Conservation (phyloP, 176 grass and related monocot genomes). For the Musa schizocarpa region DNA sequence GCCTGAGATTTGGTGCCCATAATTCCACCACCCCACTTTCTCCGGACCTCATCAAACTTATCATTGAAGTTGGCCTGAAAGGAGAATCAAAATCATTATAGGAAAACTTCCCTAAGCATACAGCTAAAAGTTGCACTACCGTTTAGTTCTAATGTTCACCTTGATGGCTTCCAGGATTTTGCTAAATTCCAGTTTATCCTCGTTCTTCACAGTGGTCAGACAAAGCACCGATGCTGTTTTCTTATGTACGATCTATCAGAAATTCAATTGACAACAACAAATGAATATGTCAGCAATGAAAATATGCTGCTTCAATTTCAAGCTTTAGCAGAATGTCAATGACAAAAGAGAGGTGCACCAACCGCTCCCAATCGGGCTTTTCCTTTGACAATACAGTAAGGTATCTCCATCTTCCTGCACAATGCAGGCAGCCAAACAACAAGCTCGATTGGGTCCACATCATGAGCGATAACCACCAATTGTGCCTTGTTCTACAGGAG, state of each 20-base stretch:
- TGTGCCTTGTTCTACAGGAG: conserved; percentile 53
- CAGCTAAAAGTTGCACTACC: not conserved
- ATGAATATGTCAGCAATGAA: too few species aligned
- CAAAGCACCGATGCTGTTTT: conserved; percentile 60
- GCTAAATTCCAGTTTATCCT: conserved; percentile 79
- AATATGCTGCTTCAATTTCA: not conserved
- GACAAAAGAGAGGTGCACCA: not conserved
- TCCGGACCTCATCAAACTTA: conserved; percentile 53
- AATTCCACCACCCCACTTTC: conserved; percentile 59
- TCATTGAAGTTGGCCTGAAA: conserved; percentile 53
- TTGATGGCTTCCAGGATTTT: conserved; percentile 75
- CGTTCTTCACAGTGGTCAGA: conserved; percentile 66
- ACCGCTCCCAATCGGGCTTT: conserved; percentile 63
- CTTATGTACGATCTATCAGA: conserved; percentile 55
- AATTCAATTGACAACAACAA: not conserved
- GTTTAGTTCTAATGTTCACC: not conserved
- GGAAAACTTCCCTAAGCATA: not conserved
- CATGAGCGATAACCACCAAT: conserved; percentile 56
- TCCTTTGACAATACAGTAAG: conserved; percentile 68
- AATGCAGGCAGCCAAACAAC: conserved; percentile 72
- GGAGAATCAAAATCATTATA: not conserved
- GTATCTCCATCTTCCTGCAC: conserved; percentile 72
- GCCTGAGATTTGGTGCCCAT: conserved; percentile 69
- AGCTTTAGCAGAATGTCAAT: not conserved
- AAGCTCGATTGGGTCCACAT: conserved; percentile 28